Base-by-base conservation (phyloP, 1,284 basidiomycete species). In the Thelephora terrestris region DNA sequence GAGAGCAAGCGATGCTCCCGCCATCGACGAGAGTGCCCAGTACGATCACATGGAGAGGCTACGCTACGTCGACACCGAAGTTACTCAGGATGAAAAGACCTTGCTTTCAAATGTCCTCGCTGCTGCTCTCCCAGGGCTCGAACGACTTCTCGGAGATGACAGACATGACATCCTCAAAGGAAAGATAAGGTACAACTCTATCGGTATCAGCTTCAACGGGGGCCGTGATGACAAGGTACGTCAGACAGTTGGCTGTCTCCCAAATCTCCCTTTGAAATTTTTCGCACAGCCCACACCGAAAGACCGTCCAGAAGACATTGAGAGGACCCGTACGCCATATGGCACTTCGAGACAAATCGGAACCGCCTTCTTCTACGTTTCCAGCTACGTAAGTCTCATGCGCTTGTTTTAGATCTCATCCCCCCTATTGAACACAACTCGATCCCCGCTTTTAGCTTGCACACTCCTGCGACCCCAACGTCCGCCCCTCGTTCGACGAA, bases 21-120 rank as follows among this genome's bases (percentile, higher is more conserved):
- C 76, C 45, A 61, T 61, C 21, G 69, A 67, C 2, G 72, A 74
- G 10, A 89, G 87, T 59, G 65, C 71, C 24, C 66, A 89, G 40
- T 78, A 75, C 45, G 86, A 90, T 54, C 85, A 90, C 57, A 62
- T 88, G 16, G 86, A 90, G 57, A 72, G 85, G 36, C 63, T 85
- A 53, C 74, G 81, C 46, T 87, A 72, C 57, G 61, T 85, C 38
- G 82, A 85, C 44, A 59, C 75, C 14, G 47, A 53, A 7, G 59
- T 67, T 20, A 61, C 73, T 14, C 64, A 71, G 35, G 73, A 76
- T 42, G 81, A 81, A 54, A 62, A 70, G 35, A 63, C 69, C 29
- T 53, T 81, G n/a, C 61, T 89, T 42, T 64, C 69, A 34, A 63
- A 69, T 4, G 71, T 89, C n/a, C 59, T 90, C 46, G 65, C 71